A percentile compares a stretch with the other conserved stretches of the same genome.
phyloP scores from a whole-genome alignment of 2,329 filamentous ascomycete genomes.

The Thelonectria discophora region DNA sequence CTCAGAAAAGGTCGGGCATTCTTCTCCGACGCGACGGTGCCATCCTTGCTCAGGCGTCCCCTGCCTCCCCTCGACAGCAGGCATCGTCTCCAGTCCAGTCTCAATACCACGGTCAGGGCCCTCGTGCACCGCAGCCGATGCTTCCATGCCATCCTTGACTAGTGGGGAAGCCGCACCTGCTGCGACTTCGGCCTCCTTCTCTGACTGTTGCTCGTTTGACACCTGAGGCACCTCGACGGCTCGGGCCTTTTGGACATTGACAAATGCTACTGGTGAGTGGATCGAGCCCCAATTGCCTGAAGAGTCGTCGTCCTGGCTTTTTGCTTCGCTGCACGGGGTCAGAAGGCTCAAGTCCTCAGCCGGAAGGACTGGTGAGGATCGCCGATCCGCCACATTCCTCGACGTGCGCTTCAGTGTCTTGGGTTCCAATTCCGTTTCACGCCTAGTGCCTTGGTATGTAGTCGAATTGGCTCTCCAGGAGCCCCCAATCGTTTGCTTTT shows the following conservation, averaged over 20 bases:
- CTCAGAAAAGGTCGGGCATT: slow-evolving; percentile 66
- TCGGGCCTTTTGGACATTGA: slow-evolving; percentile 54
- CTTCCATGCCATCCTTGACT: slow-evolving; percentile 38
- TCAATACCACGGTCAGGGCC: slow-evolving; percentile 49
- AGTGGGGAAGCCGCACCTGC: slow-evolving; percentile 25
- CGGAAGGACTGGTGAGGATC: slow-evolving; percentile 62
- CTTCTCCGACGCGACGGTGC: slow-evolving; percentile 67
- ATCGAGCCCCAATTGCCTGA: slow-evolving; percentile 60
- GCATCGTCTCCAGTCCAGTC: slow-evolving; percentile 21
- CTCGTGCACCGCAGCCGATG: slow-evolving; percentile 37
- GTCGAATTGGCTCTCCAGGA: slow-evolving; percentile 35
- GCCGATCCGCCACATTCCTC: slow-evolving; percentile 50
- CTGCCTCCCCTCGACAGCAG: slow-evolving; percentile 25
- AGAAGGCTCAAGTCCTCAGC: slow-evolving; percentile 43
- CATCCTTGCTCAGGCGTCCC: slow-evolving; percentile 46
- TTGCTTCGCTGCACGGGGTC: slow-evolving; percentile 49
- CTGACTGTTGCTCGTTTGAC: slow-evolving; percentile 20
- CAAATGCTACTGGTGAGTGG: slow-evolving; percentile 57
- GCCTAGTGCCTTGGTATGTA: neutral
- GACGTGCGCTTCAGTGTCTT: slow-evolving; percentile 23
- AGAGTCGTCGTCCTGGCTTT: slow-evolving; percentile 51
- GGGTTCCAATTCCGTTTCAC: slow-evolving; percentile 19
- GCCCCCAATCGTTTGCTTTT: neutral
- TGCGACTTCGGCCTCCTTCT: slow-evolving; percentile 14
- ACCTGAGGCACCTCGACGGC: slow-evolving; percentile 45